These are phyloP conservation scores for Astragalus glycyphyllos DNA, from an alignment of 306 rosid genomes.

Conservation along the genomic window DNA sequence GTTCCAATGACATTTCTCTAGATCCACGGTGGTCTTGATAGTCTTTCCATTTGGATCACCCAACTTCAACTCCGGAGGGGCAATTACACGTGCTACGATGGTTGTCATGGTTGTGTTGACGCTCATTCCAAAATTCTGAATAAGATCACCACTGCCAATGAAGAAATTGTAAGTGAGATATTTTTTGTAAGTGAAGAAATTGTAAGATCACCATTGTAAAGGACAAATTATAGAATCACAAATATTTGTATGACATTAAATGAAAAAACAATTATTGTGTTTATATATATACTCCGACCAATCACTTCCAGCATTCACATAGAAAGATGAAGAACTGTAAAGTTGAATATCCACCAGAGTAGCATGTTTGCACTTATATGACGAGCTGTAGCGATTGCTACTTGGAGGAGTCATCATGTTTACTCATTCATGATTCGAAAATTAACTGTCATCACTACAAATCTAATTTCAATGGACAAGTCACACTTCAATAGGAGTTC, in stretches of 20 bases:
- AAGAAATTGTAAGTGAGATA: slow-evolving; percentile 24
- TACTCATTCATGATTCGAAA: slow-evolving; percentile 31
- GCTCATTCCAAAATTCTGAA: slow-evolving; percentile 65
- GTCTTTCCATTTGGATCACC: slow-evolving; percentile 59
- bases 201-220: too few species aligned
- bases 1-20: slow-evolving; percentile 75
- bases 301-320: slow-evolving; percentile 14
- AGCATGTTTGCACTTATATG: slow-evolving; percentile 19
- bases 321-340: slow-evolving; percentile 13
- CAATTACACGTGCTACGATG: slow-evolving; percentile 67
- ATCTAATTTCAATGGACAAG: neutral
- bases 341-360: slow-evolving; percentile 11
- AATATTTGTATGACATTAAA: neutral
- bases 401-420: slow-evolving; percentile 26
- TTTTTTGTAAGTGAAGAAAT: too few species aligned
- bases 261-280: slow-evolving; percentile 25
- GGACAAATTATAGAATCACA: slow-evolving; percentile 20
- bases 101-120: slow-evolving; percentile 62
- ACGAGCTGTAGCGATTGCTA: slow-evolving; percentile 29
- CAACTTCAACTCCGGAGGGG: slow-evolving; percentile 69
- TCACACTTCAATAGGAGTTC: slow-evolving; percentile 13
- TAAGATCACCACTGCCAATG: slow-evolving; percentile 60
- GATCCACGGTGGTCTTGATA: slow-evolving; percentile 53
- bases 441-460: slow-evolving; percentile 9
- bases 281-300: slow-evolving; percentile 12